A percentile compares a stretch with the other conserved stretches of the same genome.
phyloP scores from a whole-genome alignment of 2,329 filamentous ascomycete species.

The Phaeoacremonium minimum region DNA sequence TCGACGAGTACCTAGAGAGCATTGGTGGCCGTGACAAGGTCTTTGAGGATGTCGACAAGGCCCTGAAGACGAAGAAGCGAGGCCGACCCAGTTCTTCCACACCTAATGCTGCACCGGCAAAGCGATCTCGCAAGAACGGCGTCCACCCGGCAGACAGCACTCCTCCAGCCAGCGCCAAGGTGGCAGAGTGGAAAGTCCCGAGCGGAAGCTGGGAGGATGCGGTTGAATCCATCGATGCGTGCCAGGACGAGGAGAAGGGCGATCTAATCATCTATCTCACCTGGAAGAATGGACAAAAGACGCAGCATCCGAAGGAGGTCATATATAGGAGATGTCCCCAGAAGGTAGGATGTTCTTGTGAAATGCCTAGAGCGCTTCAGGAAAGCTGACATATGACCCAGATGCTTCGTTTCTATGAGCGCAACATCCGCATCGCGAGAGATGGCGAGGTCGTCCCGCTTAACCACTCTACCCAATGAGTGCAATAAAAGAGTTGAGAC shows the following conservation, averaged over 20 bases:
- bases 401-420: slow-evolving; percentile 59
- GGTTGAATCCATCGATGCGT: slow-evolving; percentile 66
- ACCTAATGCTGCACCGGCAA: slow-evolving; percentile 31
- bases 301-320: slow-evolving; percentile 63
- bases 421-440: slow-evolving; percentile 39
- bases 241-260: slow-evolving; percentile 58
- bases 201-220: slow-evolving; percentile 74
- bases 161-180: slow-evolving; percentile 38
- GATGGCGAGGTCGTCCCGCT: too few species aligned
- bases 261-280: slow-evolving; percentile 64
- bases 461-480: too few species aligned
- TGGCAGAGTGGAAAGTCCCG: slow-evolving; percentile 59
- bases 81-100: slow-evolving; percentile 37
- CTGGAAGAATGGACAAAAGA: slow-evolving; percentile 72
- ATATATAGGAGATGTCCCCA: slow-evolving; percentile 76
- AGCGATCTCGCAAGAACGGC: slow-evolving; percentile 42
- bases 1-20: slow-evolving; percentile 58
- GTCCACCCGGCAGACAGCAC: slow-evolving; percentile 44
- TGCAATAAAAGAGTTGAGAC: too few species aligned
- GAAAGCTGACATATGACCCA: slow-evolving; percentile 16
- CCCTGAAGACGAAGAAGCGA: slow-evolving; percentile 53
- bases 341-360: slow-evolving; percentile 43
- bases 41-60: slow-evolving; percentile 44
- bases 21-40: slow-evolving; percentile 61
- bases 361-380: not conserved